Evolutionary conservation across 2,329 filamentous ascomycete species (phyloP).

Genomic region (Xylaria sp.): DNA sequence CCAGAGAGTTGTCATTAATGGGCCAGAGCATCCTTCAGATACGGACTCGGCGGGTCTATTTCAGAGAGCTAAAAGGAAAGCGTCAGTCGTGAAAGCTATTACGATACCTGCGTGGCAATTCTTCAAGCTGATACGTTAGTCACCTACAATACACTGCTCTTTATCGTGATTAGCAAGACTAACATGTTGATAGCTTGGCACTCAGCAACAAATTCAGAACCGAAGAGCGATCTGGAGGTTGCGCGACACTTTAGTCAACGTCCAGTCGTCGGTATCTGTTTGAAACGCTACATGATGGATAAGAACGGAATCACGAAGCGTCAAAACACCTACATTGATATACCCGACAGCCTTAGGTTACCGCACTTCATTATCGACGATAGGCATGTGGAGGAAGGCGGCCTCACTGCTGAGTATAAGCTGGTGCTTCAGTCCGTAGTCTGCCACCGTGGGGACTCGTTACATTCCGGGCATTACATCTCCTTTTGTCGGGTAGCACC

Average conservation of each 20-base stretch:
- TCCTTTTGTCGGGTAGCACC: conserved; percentile 82
- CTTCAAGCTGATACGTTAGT: conserved; percentile 88
- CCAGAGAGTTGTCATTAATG: conserved; percentile 67
- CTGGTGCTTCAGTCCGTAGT: conserved; percentile 90
- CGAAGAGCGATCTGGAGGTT: conserved; percentile 78
- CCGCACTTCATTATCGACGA: conserved; percentile 92
- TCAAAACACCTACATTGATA: conserved; percentile 87
- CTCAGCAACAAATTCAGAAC: conserved; percentile 66
- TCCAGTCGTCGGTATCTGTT: conserved; percentile 89
- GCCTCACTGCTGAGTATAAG: conserved; percentile 90
- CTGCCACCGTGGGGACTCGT: conserved; percentile 86
- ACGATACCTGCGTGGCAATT: conserved; percentile 98
- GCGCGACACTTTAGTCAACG: conserved; percentile 87
- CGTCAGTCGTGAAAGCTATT: conserved; percentile 78
- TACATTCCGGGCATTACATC: conserved; percentile 92
- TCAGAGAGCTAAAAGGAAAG: conserved; percentile 57
- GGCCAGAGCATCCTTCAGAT: conserved; percentile 57
- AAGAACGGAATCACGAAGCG: conserved; percentile 74
- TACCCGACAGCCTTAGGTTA: conserved; percentile 81
- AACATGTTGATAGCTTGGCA: conserved; percentile 78
- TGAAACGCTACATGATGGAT: conserved; percentile 88
- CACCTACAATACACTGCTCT: conserved; percentile 22
- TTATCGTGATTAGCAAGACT: conserved; percentile 42
- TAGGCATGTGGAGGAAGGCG: conserved; percentile 69
- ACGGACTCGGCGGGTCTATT: conserved; percentile 56